Conservation (phyloP, 192 early-diverging fungal species). For the Endogone sp. region DNA sequence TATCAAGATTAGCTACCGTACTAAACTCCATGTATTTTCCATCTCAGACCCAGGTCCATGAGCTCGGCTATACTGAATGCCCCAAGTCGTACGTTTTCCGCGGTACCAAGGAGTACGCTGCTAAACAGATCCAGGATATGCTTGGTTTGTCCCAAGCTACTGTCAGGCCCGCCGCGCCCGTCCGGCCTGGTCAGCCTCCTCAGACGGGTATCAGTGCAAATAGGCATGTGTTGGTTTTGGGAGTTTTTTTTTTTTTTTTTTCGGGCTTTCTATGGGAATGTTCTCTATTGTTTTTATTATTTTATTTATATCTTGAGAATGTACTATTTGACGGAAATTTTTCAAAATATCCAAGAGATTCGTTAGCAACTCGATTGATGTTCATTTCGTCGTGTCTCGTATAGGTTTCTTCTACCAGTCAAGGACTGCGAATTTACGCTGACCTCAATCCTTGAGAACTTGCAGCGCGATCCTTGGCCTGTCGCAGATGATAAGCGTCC, state of each 20-base stretch:
- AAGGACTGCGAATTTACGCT: slow-evolving; percentile 96
- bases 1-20: background rate
- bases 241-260: too few species aligned
- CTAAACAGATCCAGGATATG: slow-evolving; percentile 97
- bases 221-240: slow-evolving; percentile 39
- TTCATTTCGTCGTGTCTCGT: too few species aligned
- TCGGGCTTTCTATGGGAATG: background rate
- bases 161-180: slow-evolving; percentile 35
- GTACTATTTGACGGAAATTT: too few species aligned
- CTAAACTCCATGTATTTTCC: background rate
- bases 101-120: slow-evolving; percentile 92
- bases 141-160: slow-evolving; percentile 68
- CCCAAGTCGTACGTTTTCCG: slow-evolving; percentile 98
- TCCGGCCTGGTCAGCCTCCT: slow-evolving; percentile 39
- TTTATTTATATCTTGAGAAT: background rate
- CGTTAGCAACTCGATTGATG: too few species aligned
- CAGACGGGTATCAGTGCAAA: slow-evolving; percentile 37
- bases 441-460: slow-evolving; percentile 90
- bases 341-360: too few species aligned
- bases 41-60: slow-evolving; percentile 88
- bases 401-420: slow-evolving; percentile 85
- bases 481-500: slow-evolving; percentile 86
- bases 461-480: slow-evolving; percentile 98
- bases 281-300: slow-evolving; percentile 4
- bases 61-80: slow-evolving; percentile 92